These are phyloP conservation scores for Aspergillus cristatus DNA, from an alignment of 495 filamentous ascomycete genomes.

Conservation along the genomic window DNA sequence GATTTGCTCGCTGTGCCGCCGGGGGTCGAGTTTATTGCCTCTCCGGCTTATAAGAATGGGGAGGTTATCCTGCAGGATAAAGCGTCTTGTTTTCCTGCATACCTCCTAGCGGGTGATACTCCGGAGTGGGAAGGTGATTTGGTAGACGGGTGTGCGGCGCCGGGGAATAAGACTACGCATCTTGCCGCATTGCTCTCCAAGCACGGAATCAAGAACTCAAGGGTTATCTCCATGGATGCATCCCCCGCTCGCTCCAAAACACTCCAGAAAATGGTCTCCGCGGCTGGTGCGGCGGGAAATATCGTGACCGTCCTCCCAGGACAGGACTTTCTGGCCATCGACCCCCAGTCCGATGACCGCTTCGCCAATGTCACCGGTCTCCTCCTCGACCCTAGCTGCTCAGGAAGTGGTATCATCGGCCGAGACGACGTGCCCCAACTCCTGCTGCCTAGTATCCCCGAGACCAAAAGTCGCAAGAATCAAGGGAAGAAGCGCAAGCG, in stretches of 20 bases:
- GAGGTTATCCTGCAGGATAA: conserved; percentile 89
- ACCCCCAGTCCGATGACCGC: conserved; percentile 43
- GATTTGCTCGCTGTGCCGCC: conserved; percentile 73
- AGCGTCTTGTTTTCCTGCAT: conserved; percentile 91
- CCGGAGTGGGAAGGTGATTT: conserved; percentile 51
- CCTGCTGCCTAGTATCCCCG: conserved; percentile 27
- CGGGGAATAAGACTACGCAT: conserved; percentile 96
- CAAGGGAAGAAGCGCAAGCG: conserved; percentile 37
- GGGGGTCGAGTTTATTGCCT: conserved; percentile 54
- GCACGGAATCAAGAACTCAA: conserved; percentile 15
- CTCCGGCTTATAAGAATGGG: conserved; percentile 62
- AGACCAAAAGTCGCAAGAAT: conserved; percentile 17
- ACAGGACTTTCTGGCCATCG: conserved; percentile 68
- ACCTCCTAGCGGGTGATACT: conserved; percentile 57
- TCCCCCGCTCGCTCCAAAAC: conserved; percentile 50
- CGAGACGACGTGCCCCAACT: conserved; percentile 64
- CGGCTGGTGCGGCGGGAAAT: conserved; percentile 53
- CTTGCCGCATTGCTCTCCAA: conserved; percentile 60
- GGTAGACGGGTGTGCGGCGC: conserved; percentile 85
- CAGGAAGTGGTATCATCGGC: conserved; percentile 87
- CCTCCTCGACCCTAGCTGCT: conserved; percentile 87
- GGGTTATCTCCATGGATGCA: conserved; percentile 37
- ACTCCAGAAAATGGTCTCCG: conserved; percentile 70
- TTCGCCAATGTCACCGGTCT: conserved; percentile 58
- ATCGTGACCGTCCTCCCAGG: conserved; percentile 57